These are phyloP conservation scores for Nakazawaea sp. DNA, from an alignment of 805 yeast species.

Conservation along the genomic window DNA sequence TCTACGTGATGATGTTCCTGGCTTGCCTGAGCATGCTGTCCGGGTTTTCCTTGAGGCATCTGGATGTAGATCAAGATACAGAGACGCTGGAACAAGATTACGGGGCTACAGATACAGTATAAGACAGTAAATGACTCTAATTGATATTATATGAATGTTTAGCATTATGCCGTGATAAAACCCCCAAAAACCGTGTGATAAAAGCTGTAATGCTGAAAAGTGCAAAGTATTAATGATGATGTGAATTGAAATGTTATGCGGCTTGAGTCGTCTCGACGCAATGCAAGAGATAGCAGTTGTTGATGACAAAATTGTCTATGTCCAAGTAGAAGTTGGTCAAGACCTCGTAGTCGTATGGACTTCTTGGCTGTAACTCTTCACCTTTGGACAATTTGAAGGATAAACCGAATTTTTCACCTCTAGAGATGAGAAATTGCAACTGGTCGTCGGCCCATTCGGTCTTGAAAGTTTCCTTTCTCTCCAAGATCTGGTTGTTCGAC, in stretches of 20 bases:
- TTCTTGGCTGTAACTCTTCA: slow-evolving; percentile 17
- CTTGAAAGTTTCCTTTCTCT: slow-evolving; percentile 1
- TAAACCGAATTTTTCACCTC: slow-evolving; percentile 9
- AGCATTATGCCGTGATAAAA: too few species aligned
- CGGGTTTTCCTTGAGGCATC: slow-evolving; percentile 16
- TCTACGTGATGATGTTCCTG: slow-evolving; percentile 21
- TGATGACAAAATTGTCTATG: slow-evolving; percentile 16
- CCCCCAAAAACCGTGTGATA: too few species aligned
- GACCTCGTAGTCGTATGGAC: slow-evolving; percentile 21
- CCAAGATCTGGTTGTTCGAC: slow-evolving; percentile 2
- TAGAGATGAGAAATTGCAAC: slow-evolving; percentile 8
- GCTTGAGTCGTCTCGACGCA: slow-evolving; percentile 11
- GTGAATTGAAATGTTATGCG: too few species aligned
- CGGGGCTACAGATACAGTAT: background rate
- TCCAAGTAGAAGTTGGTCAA: slow-evolving; percentile 17
- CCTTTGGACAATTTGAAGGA: slow-evolving; percentile 17
- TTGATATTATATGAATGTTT: too few species aligned
- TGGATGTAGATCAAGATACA: too few species aligned
- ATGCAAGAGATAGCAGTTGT: slow-evolving; percentile 17
- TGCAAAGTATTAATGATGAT: too few species aligned
- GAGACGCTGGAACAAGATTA: background rate
- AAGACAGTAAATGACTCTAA: too few species aligned
- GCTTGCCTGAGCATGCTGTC: slow-evolving; percentile 5
- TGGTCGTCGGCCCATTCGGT: slow-evolving; percentile 7
- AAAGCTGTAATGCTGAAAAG: too few species aligned